Evolutionary conservation across 768 basidiomycete species (phyloP).

Genomic region (Amanita subjunquillea): DNA sequence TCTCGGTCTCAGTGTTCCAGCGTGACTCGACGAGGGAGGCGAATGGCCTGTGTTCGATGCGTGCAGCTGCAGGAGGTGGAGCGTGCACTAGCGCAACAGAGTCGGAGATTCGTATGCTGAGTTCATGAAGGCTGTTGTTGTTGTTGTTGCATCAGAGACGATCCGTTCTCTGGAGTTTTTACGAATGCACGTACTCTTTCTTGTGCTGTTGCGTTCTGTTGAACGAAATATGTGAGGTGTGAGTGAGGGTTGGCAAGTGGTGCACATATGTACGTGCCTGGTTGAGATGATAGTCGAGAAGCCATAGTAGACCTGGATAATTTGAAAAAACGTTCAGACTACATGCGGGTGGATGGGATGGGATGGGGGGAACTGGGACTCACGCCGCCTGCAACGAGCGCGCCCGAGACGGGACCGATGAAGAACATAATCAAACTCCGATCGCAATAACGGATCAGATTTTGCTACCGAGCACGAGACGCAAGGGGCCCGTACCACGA

Average conservation of each 20-base stretch:
- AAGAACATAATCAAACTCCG: constrained; percentile 29
- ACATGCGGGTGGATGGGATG: background rate
- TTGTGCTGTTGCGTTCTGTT: constrained; percentile 44
- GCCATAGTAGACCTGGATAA: constrained; percentile 55
- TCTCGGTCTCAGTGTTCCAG: constrained; percentile 52
- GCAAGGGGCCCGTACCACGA: too few species aligned
- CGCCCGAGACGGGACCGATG: constrained; percentile 59
- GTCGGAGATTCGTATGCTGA: constrained; percentile 41
- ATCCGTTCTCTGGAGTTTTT: background rate
- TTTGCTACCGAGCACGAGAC: too few species aligned
- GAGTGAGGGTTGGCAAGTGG: background rate
- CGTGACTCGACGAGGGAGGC: constrained; percentile 34
- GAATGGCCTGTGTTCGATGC: constrained; percentile 39
- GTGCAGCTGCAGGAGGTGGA: constrained; percentile 44
- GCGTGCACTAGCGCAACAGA: constrained; percentile 35
- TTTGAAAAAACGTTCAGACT: background rate
- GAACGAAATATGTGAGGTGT: background rate
- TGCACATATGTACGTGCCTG: constrained; percentile 24
- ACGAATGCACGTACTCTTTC: constrained; percentile 35
- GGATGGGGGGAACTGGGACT: constrained; percentile 11
- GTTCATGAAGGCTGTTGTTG: constrained; percentile 30
- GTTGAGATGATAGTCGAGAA: constrained; percentile 57
- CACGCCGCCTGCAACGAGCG: constrained; percentile 59
- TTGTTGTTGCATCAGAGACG: too few species aligned
- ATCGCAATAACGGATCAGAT: background rate